Evolutionary conservation across 805 yeast species (phyloP).

Genomic region (Saccharomycopsis amapae): DNA sequence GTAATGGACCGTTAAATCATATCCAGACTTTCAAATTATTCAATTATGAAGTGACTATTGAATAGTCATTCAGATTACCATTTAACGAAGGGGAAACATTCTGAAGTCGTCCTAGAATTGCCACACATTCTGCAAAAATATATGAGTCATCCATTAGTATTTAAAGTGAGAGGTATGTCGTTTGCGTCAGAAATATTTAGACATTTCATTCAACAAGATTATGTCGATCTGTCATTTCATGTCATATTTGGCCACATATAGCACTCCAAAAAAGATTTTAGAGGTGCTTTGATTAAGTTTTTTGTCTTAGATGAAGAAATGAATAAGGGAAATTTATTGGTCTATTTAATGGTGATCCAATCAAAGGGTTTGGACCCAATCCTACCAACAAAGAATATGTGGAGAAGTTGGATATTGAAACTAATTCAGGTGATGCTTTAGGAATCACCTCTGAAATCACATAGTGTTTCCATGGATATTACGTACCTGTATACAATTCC

Average conservation of each 20-base stretch:
- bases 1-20: not conserved
- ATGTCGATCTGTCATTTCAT: not conserved
- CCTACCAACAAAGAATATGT: constrained; percentile 26
- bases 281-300: not conserved
- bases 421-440: constrained; percentile 89
- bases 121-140: not conserved
- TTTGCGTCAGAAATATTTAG: not conserved
- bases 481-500: not conserved
- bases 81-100: not conserved
- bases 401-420: constrained; percentile 81
- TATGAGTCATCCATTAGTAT: not conserved
- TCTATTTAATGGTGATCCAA: not conserved
- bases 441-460: not conserved
- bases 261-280: not conserved
- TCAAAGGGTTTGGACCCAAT: not conserved
- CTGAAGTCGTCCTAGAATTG: not conserved
- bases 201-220: not conserved
- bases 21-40: not conserved
- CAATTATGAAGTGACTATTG: not conserved
- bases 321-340: not conserved
- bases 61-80: not conserved
- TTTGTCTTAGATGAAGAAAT: not conserved
- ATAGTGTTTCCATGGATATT: not conserved
- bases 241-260: not conserved
- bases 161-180: not conserved